Evolutionary conservation across 2,329 filamentous ascomycete species (phyloP).

Genomic region (Trichoderma sp.): DNA sequence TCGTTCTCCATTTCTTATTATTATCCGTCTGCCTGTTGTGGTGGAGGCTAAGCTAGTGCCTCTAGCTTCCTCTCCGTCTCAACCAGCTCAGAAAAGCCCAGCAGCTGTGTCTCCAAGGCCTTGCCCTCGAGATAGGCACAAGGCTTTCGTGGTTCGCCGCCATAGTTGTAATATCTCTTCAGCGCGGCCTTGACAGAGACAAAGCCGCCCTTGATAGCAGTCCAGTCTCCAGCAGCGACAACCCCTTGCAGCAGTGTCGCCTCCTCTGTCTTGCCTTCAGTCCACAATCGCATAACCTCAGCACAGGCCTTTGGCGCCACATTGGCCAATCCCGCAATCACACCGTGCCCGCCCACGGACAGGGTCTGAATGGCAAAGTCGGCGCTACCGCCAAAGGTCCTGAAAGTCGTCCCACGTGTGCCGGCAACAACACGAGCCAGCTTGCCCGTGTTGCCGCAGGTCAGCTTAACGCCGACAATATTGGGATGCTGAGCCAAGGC

Average conservation of each 20-base stretch:
- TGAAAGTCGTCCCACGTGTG: slow-evolving; percentile 46
- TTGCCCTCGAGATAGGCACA: slow-evolving; percentile 30
- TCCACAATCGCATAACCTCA: slow-evolving; percentile 58
- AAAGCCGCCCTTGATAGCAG: slow-evolving; percentile 65
- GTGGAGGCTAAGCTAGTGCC: slow-evolving; percentile 10
- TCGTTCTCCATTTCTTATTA: background rate
- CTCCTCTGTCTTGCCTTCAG: slow-evolving; percentile 54
- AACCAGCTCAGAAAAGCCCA: slow-evolving; percentile 24
- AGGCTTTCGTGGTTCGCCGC: slow-evolving; percentile 57
- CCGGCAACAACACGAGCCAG: slow-evolving; percentile 48
- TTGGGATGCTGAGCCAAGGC: slow-evolving; percentile 52
- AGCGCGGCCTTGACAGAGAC: slow-evolving; percentile 66
- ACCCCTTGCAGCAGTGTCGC: slow-evolving; percentile 62
- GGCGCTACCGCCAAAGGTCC: slow-evolving; percentile 69
- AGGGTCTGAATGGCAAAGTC: slow-evolving; percentile 72
- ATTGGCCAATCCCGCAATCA: slow-evolving; percentile 71
- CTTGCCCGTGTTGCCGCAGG: slow-evolving; percentile 63
- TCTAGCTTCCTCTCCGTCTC: slow-evolving; percentile 34
- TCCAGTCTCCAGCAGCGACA: slow-evolving; percentile 67
- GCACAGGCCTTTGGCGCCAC: slow-evolving; percentile 65
- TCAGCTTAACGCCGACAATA: slow-evolving; percentile 62
- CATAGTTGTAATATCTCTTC: slow-evolving; percentile 60
- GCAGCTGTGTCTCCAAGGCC: slow-evolving; percentile 25
- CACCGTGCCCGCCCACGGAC: slow-evolving; percentile 66
- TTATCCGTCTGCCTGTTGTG: background rate